These are phyloP conservation scores for Blastomyces gilchristii DNA, from an alignment of 2,329 filamentous ascomycete genomes.

Conservation along the genomic window DNA sequence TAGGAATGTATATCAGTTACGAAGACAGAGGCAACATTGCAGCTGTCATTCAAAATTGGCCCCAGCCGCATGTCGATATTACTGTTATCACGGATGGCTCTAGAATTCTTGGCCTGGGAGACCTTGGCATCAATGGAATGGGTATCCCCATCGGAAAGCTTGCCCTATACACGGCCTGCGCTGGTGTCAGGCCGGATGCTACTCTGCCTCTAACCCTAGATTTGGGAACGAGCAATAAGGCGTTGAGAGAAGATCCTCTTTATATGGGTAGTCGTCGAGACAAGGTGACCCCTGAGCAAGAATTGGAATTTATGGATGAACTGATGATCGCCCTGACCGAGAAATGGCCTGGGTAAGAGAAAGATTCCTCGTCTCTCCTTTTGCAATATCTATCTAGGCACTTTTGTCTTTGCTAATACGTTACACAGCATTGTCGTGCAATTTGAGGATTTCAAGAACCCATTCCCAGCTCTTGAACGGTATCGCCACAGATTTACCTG, in stretches of 20 bases:
- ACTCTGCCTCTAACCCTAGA: slow-evolving; percentile 55
- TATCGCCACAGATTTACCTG: slow-evolving; percentile 84
- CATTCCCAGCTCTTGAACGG: slow-evolving; percentile 83
- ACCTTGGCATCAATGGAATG: slow-evolving; percentile 93
- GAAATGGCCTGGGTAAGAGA: slow-evolving; percentile 53
- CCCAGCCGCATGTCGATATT: slow-evolving; percentile 79
- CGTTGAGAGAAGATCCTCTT: slow-evolving; percentile 63
- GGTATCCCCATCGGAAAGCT: slow-evolving; percentile 97
- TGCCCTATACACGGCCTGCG: slow-evolving; percentile 86
- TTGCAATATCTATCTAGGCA: background rate
- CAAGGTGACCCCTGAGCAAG: slow-evolving; percentile 66
- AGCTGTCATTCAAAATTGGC: slow-evolving; percentile 88
- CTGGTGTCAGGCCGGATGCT: slow-evolving; percentile 74
- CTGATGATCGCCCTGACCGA: slow-evolving; percentile 88
- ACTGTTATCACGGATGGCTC: slow-evolving; percentile 95
- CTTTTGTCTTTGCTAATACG: slow-evolving; percentile 2
- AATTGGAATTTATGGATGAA: slow-evolving; percentile 91
- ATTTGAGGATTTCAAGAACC: slow-evolving; percentile 97
- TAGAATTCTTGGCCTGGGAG: slow-evolving; percentile 79
- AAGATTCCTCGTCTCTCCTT: slow-evolving; percentile 9
- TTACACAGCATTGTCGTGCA: slow-evolving; percentile 60
- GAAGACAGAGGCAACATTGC: slow-evolving; percentile 84
- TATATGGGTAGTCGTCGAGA: slow-evolving; percentile 84
- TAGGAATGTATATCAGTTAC: slow-evolving; percentile 82
- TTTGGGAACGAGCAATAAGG: slow-evolving; percentile 54